Conservation (phyloP, 305 asterid species). For the Fraxinus floribunda region DNA sequence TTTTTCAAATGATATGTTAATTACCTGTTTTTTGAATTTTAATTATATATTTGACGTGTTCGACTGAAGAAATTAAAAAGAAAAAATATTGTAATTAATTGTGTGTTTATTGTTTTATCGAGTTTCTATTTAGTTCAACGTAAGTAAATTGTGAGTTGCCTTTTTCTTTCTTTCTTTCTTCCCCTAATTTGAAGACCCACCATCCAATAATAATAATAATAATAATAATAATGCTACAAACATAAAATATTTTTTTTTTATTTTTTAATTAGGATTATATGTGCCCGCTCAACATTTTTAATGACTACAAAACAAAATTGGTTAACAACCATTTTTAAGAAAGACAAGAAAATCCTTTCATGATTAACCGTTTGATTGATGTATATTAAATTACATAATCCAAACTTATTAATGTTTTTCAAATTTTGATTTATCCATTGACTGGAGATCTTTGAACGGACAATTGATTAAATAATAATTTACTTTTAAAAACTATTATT, state of each 20-base stretch:
- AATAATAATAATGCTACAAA: neutral
- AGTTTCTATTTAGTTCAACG: no score
- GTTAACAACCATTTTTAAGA: neutral
- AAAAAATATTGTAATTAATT: no score
- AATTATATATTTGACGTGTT: no score
- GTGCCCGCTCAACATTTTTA: neutral
- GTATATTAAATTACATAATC: neutral
- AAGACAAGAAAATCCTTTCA: neutral
- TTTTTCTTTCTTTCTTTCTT: no score
- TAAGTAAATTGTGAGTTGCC: neutral
- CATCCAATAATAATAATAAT: neutral
- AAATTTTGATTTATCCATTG: neutral
- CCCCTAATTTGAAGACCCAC: neutral
- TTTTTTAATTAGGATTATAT: neutral
- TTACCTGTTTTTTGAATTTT: no score
- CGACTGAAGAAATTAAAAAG: no score
- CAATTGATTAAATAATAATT: neutral
- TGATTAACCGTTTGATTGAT: neutral
- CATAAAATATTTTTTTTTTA: no score
- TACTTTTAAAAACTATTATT: neutral
- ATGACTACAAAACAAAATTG: neutral
- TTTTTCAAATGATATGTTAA: no score
- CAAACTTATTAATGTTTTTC: neutral
- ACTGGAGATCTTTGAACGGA: neutral
- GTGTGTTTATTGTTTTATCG: no score